These are phyloP conservation scores for Dillenia suffruticosa DNA, from an alignment of 164 flowering plant genomes.

Conservation along the genomic window DNA sequence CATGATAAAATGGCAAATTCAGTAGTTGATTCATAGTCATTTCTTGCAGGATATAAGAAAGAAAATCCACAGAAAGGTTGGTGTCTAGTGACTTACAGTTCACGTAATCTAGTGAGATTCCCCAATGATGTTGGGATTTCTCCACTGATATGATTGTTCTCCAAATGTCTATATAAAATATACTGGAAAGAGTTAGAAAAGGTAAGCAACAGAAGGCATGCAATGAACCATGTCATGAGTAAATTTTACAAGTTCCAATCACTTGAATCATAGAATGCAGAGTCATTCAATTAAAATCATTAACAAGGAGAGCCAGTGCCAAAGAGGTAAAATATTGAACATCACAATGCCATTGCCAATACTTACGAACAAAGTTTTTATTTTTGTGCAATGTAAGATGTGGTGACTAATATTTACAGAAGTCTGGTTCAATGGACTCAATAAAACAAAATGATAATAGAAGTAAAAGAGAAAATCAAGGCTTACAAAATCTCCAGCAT, in stretches of 20 bases:
- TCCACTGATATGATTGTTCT: conserved; percentile 62
- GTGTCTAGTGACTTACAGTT: conserved; percentile 52
- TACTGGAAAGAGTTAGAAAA: conserved; percentile 4
- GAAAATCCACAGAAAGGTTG: no score
- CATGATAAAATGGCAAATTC: no score
- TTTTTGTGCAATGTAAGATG: no score
- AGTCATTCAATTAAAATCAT: no score
- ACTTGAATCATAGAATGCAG: not conserved
- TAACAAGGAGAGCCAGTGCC: no score
- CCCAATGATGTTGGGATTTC: conserved; percentile 59
- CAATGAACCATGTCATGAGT: not conserved
- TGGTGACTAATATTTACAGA: no score
- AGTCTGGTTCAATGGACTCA: not conserved
- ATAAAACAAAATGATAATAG: not conserved
- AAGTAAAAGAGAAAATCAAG: not conserved
- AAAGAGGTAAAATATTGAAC: no score
- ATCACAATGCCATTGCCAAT: no score
- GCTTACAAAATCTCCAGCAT: conserved; percentile 67
- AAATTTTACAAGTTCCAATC: conserved; percentile 2
- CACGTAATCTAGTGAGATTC: conserved; percentile 34
- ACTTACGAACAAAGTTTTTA: no score
- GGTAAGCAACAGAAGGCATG: not conserved
- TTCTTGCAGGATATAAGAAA: no score
- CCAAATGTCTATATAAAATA: conserved; percentile 54
- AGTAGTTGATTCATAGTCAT: no score